These are phyloP conservation scores for Aquilaria yunnanensis DNA, from an alignment of 345 rosid genomes.

Conservation along the genomic window DNA sequence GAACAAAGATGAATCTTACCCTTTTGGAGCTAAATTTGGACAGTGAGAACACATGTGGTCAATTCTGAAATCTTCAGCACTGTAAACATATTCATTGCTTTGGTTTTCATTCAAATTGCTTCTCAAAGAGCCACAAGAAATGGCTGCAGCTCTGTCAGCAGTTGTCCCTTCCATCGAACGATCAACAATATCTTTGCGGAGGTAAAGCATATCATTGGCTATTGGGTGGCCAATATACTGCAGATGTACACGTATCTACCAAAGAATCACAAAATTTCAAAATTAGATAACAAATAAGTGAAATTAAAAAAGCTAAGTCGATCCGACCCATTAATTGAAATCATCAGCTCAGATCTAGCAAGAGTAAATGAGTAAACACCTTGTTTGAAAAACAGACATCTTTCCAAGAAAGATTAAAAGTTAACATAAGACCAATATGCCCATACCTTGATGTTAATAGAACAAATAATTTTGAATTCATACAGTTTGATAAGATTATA, in stretches of 20 bases:
- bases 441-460: neutral
- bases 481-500: too few species aligned
- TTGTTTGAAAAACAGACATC: neutral
- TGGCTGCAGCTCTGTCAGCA: slow-evolving; percentile 54
- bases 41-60: slow-evolving; percentile 85
- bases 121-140: slow-evolving; percentile 21
- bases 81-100: slow-evolving; percentile 23
- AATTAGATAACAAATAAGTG: neutral
- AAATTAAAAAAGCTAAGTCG: neutral
- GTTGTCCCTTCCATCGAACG: slow-evolving; percentile 31
- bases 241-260: slow-evolving; percentile 90
- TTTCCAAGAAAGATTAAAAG: neutral
- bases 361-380: too few species aligned
- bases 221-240: slow-evolving; percentile 80
- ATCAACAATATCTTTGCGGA: slow-evolving; percentile 31
- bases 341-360: too few species aligned
- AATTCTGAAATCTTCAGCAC: slow-evolving; percentile 48
- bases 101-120: slow-evolving; percentile 11
- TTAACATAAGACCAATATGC: neutral
- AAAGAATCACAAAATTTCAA: slow-evolving; percentile 1
- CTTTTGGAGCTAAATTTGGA: slow-evolving; percentile 74
- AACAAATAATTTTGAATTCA: too few species aligned
- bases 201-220: slow-evolving; percentile 85
- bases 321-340: too few species aligned
- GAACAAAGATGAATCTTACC: slow-evolving; percentile 28